Base-by-base conservation (phyloP, 495 filamentous ascomycete species). In the Amphirosellinia nigrospora region DNA sequence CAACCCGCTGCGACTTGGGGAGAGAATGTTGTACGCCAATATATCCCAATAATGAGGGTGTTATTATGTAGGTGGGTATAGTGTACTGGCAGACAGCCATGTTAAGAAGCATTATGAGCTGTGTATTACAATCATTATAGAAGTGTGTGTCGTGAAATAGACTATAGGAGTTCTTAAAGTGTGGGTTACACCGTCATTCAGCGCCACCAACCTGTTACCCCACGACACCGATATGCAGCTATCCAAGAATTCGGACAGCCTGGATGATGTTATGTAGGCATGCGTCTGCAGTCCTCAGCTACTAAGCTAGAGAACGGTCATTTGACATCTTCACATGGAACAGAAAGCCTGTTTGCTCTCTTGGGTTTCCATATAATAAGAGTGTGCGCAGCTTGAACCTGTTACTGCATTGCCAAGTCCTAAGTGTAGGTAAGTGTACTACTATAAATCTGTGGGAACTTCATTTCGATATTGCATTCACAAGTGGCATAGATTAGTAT, bases 181-280 rank as follows among this genome's bases (percentile, higher is more conserved):
- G 64, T 56, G 46, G 64, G 64, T 58, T 67, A 59, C 64, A 67
- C 21, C 46, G 36, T 58, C 34, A 66, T 43, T 38, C 64, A 64
- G 21, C 55, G 13, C 19, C 55, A 36, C 55, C 32, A 58, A 6
- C 26, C 34, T 59, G 50, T 45, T 67, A 67, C 50, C 64, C 64
- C 50, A 67, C 36, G 46, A 45, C 53, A 34, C 36, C 23, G 38
- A 45, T 56, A 43, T 58, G 64, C 64, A 67, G 50, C 36, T 58
- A 67, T 67, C 50, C 64, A 46, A 26, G 52, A 67, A 67, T 32
- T 28, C 4, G 39, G 58, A n/a, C n/a, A 16, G 58, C n/a, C 21
- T 61, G 36, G 19, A n/a, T 61, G 58, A 61, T 61, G 21, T 28
- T 61, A 13, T 61, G 58, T 41, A 15, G 21, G 58, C 58, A 39